Percentiles rank a stretch among this genome's conserved stretches.
Evolutionary conservation across 1,139 yeast species (phyloP).

Genomic region (Saccharomyces hybrid): DNA sequence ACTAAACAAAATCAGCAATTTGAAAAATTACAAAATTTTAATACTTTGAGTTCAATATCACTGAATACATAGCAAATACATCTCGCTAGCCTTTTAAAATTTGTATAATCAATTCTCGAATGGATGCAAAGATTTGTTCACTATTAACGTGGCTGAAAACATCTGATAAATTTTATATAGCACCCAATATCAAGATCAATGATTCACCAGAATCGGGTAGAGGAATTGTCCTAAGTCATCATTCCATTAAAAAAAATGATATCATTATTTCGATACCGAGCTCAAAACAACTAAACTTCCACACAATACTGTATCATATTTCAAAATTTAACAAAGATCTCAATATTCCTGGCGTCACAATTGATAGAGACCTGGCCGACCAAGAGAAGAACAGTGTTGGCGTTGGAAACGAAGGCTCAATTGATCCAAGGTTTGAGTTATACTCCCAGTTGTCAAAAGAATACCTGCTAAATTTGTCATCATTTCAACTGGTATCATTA

Average conservation of each 20-base stretch:
- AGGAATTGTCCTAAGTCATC: slow-evolving; percentile 45
- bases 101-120: neutral
- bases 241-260: slow-evolving; percentile 36
- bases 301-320: slow-evolving; percentile 44
- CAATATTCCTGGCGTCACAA: slow-evolving; percentile 19
- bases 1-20: neutral
- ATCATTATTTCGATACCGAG: slow-evolving; percentile 51
- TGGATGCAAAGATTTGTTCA: slow-evolving; percentile 13
- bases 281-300: slow-evolving; percentile 50
- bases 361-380: slow-evolving; percentile 14
- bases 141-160: slow-evolving; percentile 20
- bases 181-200: slow-evolving; percentile 23
- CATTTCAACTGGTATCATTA: slow-evolving; percentile 39
- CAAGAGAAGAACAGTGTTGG: slow-evolving; percentile 7
- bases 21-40: neutral
- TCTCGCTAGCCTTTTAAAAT: neutral
- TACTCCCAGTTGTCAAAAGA: slow-evolving; percentile 24
- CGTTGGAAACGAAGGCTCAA: neutral
- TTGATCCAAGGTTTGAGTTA: slow-evolving; percentile 25
- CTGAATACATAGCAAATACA: neutral
- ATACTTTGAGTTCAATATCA: neutral
- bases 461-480: slow-evolving; percentile 23
- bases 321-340: slow-evolving; percentile 30
- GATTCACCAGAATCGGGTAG: slow-evolving; percentile 48
- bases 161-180: slow-evolving; percentile 16